A percentile compares a stretch with the other conserved stretches of the same genome.
These are phyloP conservation scores for Niebla homalea DNA, from an alignment of 495 filamentous ascomycete genomes.

Conservation along the genomic window DNA sequence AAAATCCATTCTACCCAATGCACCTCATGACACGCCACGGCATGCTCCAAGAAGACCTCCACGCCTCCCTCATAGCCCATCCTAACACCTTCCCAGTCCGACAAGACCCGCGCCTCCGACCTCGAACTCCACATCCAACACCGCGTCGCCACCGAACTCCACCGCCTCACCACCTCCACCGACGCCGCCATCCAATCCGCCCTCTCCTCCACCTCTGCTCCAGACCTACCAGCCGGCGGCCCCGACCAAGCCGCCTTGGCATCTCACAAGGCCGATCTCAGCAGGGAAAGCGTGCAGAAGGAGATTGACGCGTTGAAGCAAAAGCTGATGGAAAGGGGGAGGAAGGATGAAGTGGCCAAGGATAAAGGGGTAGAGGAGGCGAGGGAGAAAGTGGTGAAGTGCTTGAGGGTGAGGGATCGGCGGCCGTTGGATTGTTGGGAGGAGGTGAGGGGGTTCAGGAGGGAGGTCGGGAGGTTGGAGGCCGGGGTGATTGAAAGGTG, in stretches of 20 bases:
- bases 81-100: constrained; percentile 20
- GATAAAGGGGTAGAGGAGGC: constrained; percentile 49
- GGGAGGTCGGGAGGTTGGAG: constrained; percentile 73
- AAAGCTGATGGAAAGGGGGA: constrained; percentile 54
- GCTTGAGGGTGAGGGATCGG: constrained; percentile 73
- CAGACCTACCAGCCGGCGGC: constrained; percentile 22
- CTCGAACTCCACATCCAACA: constrained; percentile 79
- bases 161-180: constrained; percentile 50
- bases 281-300: constrained; percentile 38
- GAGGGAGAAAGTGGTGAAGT: constrained; percentile 62
- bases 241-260: constrained; percentile 5
- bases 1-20: background rate
- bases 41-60: background rate
- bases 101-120: constrained; percentile 68
- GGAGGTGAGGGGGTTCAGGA: constrained; percentile 84
- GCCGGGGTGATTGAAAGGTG: constrained; percentile 12
- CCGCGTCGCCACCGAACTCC: constrained; percentile 75
- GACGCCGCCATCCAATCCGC: constrained; percentile 44
- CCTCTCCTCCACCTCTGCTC: constrained; percentile 33
- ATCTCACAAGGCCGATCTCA: constrained; percentile 21
- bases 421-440: constrained; percentile 90
- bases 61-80: background rate
- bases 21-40: constrained; percentile 3
- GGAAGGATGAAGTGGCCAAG: constrained; percentile 51
- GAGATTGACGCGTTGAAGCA: constrained; percentile 70